phyloP scores from a whole-genome alignment of 306 rosid genomes.

The Mimosa bimucronata region DNA sequence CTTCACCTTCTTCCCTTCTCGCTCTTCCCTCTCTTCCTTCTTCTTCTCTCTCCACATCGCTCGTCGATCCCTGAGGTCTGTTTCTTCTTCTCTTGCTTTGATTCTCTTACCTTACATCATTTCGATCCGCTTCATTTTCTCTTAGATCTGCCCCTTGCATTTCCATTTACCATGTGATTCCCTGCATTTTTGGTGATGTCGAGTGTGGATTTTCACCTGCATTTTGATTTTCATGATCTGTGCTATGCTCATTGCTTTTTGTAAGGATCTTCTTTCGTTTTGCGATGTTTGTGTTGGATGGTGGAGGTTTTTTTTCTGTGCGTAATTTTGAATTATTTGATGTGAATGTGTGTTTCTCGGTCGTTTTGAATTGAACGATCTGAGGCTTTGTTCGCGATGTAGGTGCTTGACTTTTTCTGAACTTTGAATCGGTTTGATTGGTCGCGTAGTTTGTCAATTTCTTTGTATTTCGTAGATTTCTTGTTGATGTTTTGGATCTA shows the following conservation, averaged over 20 bases:
- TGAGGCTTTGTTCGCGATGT: neutral
- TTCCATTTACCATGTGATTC: neutral
- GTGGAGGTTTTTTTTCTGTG: neutral
- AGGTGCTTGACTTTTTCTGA: neutral
- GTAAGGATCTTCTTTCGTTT: neutral
- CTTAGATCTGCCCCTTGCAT: conserved; percentile 36
- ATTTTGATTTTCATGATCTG: neutral
- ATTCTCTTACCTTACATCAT: neutral
- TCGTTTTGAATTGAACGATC: neutral
- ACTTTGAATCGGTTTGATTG: neutral
- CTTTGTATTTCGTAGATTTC: neutral
- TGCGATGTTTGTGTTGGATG: neutral
- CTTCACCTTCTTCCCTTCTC: conserved; percentile 5
- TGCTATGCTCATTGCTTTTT: neutral
- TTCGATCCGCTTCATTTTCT: neutral
- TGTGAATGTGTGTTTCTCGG: neutral
- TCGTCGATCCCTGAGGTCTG: conserved; percentile 40
- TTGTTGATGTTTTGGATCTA: conserved; percentile 1
- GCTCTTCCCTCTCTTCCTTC: conserved; percentile 15
- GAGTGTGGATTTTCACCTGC: neutral
- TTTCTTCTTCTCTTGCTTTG: neutral
- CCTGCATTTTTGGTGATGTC: neutral
- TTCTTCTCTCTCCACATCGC: neutral
- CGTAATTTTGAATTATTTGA: neutral
- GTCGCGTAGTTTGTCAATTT: neutral